Conservation (phyloP, 352 stramenopile genomes). For the Chrysophaeum taylorii region DNA sequence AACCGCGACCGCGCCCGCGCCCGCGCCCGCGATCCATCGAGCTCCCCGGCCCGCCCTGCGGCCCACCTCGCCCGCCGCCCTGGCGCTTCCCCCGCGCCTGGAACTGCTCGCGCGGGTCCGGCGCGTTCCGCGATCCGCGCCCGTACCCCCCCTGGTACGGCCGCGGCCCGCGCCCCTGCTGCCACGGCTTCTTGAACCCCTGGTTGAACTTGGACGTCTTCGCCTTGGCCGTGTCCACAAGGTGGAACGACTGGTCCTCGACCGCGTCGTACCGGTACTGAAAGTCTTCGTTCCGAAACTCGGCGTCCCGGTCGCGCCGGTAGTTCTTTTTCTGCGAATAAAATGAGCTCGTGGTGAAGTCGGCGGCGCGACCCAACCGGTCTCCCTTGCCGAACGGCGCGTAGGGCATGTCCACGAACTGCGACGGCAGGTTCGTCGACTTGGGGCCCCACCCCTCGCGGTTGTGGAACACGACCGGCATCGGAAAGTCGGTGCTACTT, state of each 20-base stretch:
- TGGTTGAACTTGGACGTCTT: slow-evolving; percentile 30
- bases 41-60: slow-evolving; percentile 23
- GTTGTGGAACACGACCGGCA: slow-evolving; percentile 65
- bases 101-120: slow-evolving; percentile 22
- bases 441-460: slow-evolving; percentile 62
- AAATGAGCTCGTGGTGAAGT: slow-evolving; percentile 58
- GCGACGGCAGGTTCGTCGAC: slow-evolving; percentile 52
- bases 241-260: slow-evolving; percentile 77
- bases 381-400: slow-evolving; percentile 87
- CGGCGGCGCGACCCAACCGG: slow-evolving; percentile 78
- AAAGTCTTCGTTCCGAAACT: slow-evolving; percentile 78
- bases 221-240: slow-evolving; percentile 81
- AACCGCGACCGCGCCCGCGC: slow-evolving; percentile 34
- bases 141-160: slow-evolving; percentile 36
- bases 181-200: slow-evolving; percentile 62
- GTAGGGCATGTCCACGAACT: slow-evolving; percentile 84
- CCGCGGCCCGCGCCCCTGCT: slow-evolving; percentile 42
- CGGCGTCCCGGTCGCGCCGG: slow-evolving; percentile 29
- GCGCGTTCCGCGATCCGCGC: slow-evolving; percentile 40
- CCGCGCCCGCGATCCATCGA: slow-evolving; percentile 26
- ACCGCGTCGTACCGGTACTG: slow-evolving; percentile 81
- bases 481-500: no score
- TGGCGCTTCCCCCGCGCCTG: slow-evolving; percentile 16
- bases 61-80: slow-evolving; percentile 24
- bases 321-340: slow-evolving; percentile 25